Percentiles rank a stretch among this genome's conserved stretches.
Evolutionary conservation across 768 basidiomycete genomes (phyloP).

Genomic region (Leucosporidium yakuticum): DNA sequence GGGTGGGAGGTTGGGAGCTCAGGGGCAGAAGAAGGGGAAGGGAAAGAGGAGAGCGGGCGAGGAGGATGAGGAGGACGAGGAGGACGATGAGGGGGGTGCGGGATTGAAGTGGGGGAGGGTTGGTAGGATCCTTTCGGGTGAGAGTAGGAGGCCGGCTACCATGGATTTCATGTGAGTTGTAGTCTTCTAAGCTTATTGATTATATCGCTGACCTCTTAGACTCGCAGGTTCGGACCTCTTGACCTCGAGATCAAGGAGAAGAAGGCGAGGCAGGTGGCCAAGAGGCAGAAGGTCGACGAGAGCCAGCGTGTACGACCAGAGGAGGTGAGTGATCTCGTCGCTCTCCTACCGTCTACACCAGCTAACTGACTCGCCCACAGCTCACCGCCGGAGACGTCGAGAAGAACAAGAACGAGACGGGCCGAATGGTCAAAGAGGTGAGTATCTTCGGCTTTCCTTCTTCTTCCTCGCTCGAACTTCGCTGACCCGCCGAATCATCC

Average conservation of each 20-base stretch:
- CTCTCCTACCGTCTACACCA: not conserved
- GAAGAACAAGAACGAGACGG: conserved; percentile 79
- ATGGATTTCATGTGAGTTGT: conserved; percentile 77
- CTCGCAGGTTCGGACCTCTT: conserved; percentile 80
- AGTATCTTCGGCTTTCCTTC: conserved; percentile 38
- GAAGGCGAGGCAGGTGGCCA: conserved; percentile 34
- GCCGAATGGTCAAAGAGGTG: conserved; percentile 72
- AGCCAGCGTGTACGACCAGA: conserved; percentile 64
- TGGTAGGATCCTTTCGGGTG: conserved; percentile 73
- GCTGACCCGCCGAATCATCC: not conserved
- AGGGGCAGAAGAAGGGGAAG: conserved; percentile 42
- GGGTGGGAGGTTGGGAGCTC: conserved; percentile 54
- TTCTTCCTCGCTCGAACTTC: conserved; percentile 11
- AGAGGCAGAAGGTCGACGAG: conserved; percentile 65
- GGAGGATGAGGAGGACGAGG: conserved; percentile 47
- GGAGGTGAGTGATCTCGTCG: conserved; percentile 47
- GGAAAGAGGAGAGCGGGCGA: conserved; percentile 45
- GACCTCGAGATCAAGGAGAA: conserved; percentile 54
- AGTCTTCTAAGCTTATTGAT: not conserved
- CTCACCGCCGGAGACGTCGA: conserved; percentile 75
- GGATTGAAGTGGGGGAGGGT: conserved; percentile 65
- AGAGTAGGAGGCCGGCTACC: conserved; percentile 69
- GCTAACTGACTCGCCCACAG: conserved; percentile 13
- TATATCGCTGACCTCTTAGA: not conserved
- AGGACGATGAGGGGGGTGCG: conserved; percentile 40